Conservation (phyloP, 371 early-diverging fungal genomes). For the Apophysomyces ossiformis region DNA sequence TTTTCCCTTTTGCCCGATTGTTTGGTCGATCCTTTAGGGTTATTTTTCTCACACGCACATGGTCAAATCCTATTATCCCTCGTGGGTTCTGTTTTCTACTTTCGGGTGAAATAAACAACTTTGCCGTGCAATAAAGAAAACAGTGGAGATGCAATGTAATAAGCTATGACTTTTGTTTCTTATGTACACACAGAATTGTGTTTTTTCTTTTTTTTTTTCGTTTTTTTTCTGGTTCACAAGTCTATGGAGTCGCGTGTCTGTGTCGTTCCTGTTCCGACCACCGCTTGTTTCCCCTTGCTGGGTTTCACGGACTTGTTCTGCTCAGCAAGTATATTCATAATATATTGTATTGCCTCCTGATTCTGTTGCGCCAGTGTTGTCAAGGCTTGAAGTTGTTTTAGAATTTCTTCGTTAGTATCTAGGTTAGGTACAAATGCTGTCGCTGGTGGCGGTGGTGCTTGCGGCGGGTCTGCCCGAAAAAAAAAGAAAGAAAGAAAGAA, state of each 20-base stretch:
- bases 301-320: slow-evolving; percentile 21
- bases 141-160: neutral
- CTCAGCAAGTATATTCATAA: slow-evolving; percentile 49
- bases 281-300: neutral
- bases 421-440: slow-evolving; percentile 10
- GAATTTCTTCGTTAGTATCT: slow-evolving; percentile 43
- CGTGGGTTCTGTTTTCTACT: no score
- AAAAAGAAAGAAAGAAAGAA: no score
- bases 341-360: slow-evolving; percentile 56
- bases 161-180: neutral
- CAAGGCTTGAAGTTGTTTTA: slow-evolving; percentile 52
- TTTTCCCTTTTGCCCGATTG: no score
- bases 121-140: neutral
- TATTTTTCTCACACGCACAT: no score
- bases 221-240: neutral
- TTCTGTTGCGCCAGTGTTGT: slow-evolving; percentile 57
- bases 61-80: no score
- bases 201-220: no score
- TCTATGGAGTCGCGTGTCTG: slow-evolving; percentile 8
- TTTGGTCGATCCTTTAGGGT: no score
- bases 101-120: no score
- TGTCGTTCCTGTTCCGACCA: slow-evolving; percentile 2
- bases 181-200: neutral
- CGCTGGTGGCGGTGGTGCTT: slow-evolving; percentile 19
- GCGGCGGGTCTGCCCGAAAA: slow-evolving; percentile 3